These are phyloP conservation scores for Dioscorea zingiberensis DNA, from an alignment of 106 monocot genomes.

Conservation along the genomic window DNA sequence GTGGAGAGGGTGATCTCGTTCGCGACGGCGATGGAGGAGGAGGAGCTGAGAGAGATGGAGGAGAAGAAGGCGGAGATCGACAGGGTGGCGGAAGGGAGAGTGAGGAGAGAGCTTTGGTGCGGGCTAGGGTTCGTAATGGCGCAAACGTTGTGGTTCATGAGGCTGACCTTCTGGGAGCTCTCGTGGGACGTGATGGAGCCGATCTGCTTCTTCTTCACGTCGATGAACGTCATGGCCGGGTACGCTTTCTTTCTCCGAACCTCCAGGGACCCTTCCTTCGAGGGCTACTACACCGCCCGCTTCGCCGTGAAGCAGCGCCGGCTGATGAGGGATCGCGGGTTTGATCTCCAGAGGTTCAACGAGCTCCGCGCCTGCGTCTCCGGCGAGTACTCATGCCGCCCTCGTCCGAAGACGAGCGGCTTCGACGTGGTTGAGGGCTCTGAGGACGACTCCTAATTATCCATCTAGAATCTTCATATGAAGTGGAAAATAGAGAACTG, in stretches of 20 bases:
- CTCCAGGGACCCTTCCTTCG: slow-evolving; percentile 62
- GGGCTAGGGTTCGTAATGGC: slow-evolving; percentile 45
- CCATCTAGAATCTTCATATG: no score
- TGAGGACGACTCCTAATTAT: no score
- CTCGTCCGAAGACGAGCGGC: no score
- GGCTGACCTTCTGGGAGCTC: slow-evolving; percentile 81
- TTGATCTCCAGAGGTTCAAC: slow-evolving; percentile 39
- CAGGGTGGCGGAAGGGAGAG: slow-evolving; percentile 17
- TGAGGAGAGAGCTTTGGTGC: slow-evolving; percentile 51
- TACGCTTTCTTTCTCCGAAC: slow-evolving; percentile 78
- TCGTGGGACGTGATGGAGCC: slow-evolving; percentile 94
- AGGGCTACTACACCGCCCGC: slow-evolving; percentile 59
- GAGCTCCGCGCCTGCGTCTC: slow-evolving; percentile 25
- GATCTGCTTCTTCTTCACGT: slow-evolving; percentile 79
- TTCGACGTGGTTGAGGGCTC: no score
- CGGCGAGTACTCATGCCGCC: no score
- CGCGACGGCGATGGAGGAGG: neutral
- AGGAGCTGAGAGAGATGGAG: slow-evolving; percentile 51
- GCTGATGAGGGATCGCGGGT: slow-evolving; percentile 33
- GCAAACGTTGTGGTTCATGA: slow-evolving; percentile 60
- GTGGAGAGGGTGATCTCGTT: slow-evolving; percentile 41
- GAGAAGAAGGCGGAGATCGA: slow-evolving; percentile 45
- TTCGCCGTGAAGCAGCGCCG: slow-evolving; percentile 45
- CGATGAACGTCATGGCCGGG: slow-evolving; percentile 68
- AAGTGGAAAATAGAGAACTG: no score